phyloP scores from a whole-genome alignment of 352 stramenopile genomes.

The Phytophthora rubi region DNA sequence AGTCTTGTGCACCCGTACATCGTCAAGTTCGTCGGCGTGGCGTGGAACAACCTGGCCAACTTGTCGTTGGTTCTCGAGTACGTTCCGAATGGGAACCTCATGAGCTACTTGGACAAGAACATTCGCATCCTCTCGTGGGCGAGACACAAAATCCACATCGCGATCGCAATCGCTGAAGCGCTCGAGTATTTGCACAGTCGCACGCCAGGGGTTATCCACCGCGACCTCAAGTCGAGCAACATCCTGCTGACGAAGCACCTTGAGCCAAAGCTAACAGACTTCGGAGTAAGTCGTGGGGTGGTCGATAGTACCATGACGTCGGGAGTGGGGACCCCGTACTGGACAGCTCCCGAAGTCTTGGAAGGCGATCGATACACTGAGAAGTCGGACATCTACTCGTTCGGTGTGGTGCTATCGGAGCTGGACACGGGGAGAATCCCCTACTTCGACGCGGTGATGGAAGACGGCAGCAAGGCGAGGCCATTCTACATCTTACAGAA shows the following conservation, averaged over 20 bases:
- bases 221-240: constrained; percentile 56
- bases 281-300: constrained; percentile 61
- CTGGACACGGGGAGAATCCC: constrained; percentile 45
- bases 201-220: constrained; percentile 40
- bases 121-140: constrained; percentile 33
- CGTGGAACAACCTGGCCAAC: constrained; percentile 52
- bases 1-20: constrained; percentile 59
- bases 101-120: constrained; percentile 28
- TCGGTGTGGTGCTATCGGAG: constrained; percentile 65
- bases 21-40: constrained; percentile 55
- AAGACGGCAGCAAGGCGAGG: constrained; percentile 21
- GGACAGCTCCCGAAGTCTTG: constrained; percentile 81
- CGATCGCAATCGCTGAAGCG: constrained; percentile 37
- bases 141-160: constrained; percentile 46
- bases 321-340: constrained; percentile 83
- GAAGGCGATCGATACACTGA: constrained; percentile 59
- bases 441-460: constrained; percentile 32
- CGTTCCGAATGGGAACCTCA: constrained; percentile 24
- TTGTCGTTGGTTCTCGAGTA: constrained; percentile 46
- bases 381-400: constrained; percentile 73
- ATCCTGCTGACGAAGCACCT: constrained; percentile 72
- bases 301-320: constrained; percentile 47
- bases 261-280: constrained; percentile 82
- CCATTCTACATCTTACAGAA: constrained; percentile 48
- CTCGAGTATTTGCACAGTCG: constrained; percentile 43